A percentile compares a stretch with the other conserved stretches of the same genome.
Conservation (phyloP, 2,329 filamentous ascomycete genomes). For the Penicillium sp. region DNA sequence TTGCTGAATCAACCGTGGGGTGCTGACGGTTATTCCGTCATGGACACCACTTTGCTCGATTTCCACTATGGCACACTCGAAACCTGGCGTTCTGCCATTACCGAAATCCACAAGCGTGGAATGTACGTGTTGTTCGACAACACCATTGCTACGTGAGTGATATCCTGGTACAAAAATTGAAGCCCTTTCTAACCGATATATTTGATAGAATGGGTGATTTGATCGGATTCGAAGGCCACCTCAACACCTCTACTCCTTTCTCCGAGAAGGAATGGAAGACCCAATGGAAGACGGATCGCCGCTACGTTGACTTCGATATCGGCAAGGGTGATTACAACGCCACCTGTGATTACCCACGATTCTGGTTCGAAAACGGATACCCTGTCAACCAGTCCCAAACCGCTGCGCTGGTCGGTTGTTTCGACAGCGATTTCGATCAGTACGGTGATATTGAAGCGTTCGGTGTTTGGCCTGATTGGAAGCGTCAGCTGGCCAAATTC, state of each 20-base stretch:
- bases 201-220: slow-evolving; percentile 56
- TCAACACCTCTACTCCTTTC: slow-evolving; percentile 61
- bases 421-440: slow-evolving; percentile 65
- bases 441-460: slow-evolving; percentile 66
- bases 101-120: slow-evolving; percentile 59
- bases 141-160: slow-evolving; percentile 61
- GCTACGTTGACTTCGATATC: slow-evolving; percentile 60
- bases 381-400: slow-evolving; percentile 51
- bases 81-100: slow-evolving; percentile 58
- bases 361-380: slow-evolving; percentile 61
- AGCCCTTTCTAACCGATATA: not conserved
- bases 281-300: slow-evolving; percentile 55
- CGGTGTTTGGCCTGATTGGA: slow-evolving; percentile 63
- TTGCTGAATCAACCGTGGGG: slow-evolving; percentile 67
- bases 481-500: slow-evolving; percentile 66
- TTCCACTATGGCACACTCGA: slow-evolving; percentile 62
- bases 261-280: slow-evolving; percentile 57
- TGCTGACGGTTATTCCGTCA: slow-evolving; percentile 59
- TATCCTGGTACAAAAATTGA: not conserved
- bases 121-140: slow-evolving; percentile 70
- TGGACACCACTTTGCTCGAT: slow-evolving; percentile 65
- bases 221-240: slow-evolving; percentile 62
- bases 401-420: slow-evolving; percentile 55
- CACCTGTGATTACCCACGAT: slow-evolving; percentile 60
- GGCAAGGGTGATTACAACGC: slow-evolving; percentile 53